A percentile compares a stretch with the other conserved stretches of the same genome.
phyloP scores from a whole-genome alignment of 192 early-diverging fungal species.

The Coemansia sp. region DNA sequence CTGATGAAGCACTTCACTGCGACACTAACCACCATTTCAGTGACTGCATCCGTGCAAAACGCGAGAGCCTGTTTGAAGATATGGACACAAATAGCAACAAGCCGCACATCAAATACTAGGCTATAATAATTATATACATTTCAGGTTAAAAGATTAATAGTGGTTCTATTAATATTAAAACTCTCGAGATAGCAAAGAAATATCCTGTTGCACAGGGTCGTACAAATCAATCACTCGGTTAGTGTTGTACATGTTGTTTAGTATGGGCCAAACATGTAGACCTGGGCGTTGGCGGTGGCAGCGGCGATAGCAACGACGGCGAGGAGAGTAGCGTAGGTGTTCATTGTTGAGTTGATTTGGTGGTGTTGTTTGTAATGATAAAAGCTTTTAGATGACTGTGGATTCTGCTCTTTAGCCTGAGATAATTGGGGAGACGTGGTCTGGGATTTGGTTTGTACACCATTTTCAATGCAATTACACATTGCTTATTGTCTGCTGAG shows the following conservation, averaged over 20 bases:
- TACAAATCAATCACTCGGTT: background rate
- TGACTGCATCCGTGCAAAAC: too few relatives aligned
- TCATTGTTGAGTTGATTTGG: background rate
- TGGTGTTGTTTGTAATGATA: background rate
- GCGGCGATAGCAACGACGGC: constrained; percentile 21
- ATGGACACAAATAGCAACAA: too few relatives aligned
- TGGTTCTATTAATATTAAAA: too few relatives aligned
- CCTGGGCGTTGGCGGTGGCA: constrained; percentile 27
- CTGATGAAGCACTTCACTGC: too few relatives aligned
- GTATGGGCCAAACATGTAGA: constrained; percentile 3
- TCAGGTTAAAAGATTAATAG: too few relatives aligned
- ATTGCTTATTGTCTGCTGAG: background rate
- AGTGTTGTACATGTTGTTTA: background rate
- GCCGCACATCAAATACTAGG: too few relatives aligned
- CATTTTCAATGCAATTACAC: background rate
- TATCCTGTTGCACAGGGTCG: background rate
- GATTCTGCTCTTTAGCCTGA: background rate
- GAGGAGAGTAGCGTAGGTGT: constrained; percentile 8
- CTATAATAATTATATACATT: too few relatives aligned
- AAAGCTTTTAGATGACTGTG: background rate
- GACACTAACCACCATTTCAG: too few relatives aligned
- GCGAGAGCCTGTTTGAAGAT: too few relatives aligned
- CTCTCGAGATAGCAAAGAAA: background rate
- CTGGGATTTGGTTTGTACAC: background rate
- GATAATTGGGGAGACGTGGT: background rate